phyloP scores from a whole-genome alignment of 2,329 filamentous ascomycete species.

The Gyromitra esculenta region DNA sequence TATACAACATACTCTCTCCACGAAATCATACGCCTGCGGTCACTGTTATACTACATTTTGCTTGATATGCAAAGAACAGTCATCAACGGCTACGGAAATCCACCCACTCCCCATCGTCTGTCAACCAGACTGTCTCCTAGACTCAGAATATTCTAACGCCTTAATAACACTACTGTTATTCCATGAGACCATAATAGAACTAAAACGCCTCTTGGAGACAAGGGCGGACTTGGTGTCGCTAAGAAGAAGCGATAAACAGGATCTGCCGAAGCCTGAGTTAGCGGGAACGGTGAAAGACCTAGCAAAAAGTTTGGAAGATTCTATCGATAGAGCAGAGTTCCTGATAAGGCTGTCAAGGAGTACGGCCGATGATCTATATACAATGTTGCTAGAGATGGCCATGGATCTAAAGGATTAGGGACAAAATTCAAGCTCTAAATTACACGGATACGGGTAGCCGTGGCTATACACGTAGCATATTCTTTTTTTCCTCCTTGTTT shows the following conservation, averaged over 20 bases:
- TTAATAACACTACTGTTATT: conserved; percentile 1
- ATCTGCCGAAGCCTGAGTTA: not conserved
- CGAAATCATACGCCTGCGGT: not conserved
- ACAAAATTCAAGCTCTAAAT: too few relatives aligned
- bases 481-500: too few relatives aligned
- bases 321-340: not conserved
- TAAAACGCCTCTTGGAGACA: not conserved
- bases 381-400: not conserved
- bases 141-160: not conserved
- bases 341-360: not conserved
- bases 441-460: too few relatives aligned
- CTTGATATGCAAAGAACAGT: not conserved
- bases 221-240: not conserved
- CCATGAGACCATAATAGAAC: conserved; percentile 6
- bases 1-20: conserved; percentile 1
- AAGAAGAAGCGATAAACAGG: not conserved
- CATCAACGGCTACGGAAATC: not conserved
- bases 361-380: conserved; percentile 5
- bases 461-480: too few relatives aligned
- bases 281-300: too few relatives aligned
- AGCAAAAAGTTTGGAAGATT: not conserved
- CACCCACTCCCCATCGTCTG: not conserved
- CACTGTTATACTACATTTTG: conserved; percentile 2
- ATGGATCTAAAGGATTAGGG: not conserved
- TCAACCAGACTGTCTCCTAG: not conserved